These are phyloP conservation scores for Saccharomyces hybrid DNA, from an alignment of 1,139 yeast genomes.

Conservation along the genomic window DNA sequence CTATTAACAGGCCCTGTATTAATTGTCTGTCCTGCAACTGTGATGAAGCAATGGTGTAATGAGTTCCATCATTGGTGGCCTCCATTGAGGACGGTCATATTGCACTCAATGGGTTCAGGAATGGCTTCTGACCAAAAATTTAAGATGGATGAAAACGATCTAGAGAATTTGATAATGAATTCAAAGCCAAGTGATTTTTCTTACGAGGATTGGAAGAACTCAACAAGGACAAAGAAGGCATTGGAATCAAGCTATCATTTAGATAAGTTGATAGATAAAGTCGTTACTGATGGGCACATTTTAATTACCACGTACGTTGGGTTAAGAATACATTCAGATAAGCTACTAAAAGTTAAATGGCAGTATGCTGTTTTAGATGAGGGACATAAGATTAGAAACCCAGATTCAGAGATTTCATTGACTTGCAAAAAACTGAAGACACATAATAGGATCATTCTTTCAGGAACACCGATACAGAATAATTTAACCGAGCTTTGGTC, in stretches of 20 bases:
- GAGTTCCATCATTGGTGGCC: slow-evolving; percentile 99
- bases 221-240: slow-evolving; percentile 21
- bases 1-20: slow-evolving; percentile 67
- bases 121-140: slow-evolving; percentile 43
- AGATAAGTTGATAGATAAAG: slow-evolving; percentile 29
- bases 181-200: slow-evolving; percentile 41
- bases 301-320: slow-evolving; percentile 91
- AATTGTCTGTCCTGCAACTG: slow-evolving; percentile 94
- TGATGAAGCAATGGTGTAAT: slow-evolving; percentile 89
- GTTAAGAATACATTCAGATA: slow-evolving; percentile 63
- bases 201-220: slow-evolving; percentile 27
- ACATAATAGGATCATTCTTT: slow-evolving; percentile 71
- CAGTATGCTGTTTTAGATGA: slow-evolving; percentile 89
- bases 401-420: slow-evolving; percentile 81
- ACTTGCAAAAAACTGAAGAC: slow-evolving; percentile 79
- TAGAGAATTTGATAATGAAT: slow-evolving; percentile 35
- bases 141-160: slow-evolving; percentile 38
- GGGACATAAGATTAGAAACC: slow-evolving; percentile 94
- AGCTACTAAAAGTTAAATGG: slow-evolving; percentile 68
- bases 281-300: slow-evolving; percentile 58
- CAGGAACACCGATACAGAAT: slow-evolving; percentile 96
- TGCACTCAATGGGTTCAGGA: slow-evolving; percentile 91
- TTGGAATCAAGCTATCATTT: slow-evolving; percentile 25
- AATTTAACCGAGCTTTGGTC: slow-evolving; percentile 91
- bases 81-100: slow-evolving; percentile 72